These are phyloP conservation scores for Ophiocordyceps australis DNA, from an alignment of 2,329 filamentous ascomycete species.

Conservation along the genomic window DNA sequence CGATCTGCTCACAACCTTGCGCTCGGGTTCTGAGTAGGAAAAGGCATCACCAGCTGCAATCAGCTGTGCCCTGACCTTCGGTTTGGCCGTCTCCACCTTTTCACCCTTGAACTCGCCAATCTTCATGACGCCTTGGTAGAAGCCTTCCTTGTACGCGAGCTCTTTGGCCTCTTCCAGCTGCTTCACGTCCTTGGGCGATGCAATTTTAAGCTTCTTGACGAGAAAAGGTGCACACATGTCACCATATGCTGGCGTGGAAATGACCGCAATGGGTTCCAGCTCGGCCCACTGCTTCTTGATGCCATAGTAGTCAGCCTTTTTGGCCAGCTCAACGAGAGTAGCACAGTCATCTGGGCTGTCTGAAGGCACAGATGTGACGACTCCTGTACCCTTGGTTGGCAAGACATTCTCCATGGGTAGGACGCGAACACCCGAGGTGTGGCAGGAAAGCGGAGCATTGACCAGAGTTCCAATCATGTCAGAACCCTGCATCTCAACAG, in stretches of 20 bases:
- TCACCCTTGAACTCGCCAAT: conserved; percentile 78
- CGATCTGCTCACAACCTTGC: conserved; percentile 72
- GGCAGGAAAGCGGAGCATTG: conserved; percentile 72
- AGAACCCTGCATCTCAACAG: conserved; percentile 57
- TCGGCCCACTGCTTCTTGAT: conserved; percentile 96
- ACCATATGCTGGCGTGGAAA: conserved; percentile 74
- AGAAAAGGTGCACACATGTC: conserved; percentile 69
- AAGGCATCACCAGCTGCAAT: conserved; percentile 68
- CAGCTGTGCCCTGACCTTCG: conserved; percentile 62
- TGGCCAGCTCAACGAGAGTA: conserved; percentile 69
- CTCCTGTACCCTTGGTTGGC: conserved; percentile 85
- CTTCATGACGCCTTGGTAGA: conserved; percentile 85
- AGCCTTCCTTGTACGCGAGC: conserved; percentile 90
- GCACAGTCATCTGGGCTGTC: conserved; percentile 91
- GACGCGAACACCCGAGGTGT: conserved; percentile 70
- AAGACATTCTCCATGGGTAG: conserved; percentile 91
- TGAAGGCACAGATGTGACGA: conserved; percentile 88
- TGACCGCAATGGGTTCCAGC: conserved; percentile 74
- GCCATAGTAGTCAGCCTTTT: conserved; percentile 91
- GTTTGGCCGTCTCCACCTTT: conserved; percentile 72
- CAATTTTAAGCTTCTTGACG: conserved; percentile 88
- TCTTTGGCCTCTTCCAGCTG: conserved; percentile 88
- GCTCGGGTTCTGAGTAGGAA: conserved; percentile 84
- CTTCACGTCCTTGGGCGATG: conserved; percentile 85
- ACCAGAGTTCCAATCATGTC: conserved; percentile 79